These are phyloP conservation scores for Leptographium procerum DNA, from an alignment of 2,329 filamentous ascomycete genomes.

Conservation along the genomic window DNA sequence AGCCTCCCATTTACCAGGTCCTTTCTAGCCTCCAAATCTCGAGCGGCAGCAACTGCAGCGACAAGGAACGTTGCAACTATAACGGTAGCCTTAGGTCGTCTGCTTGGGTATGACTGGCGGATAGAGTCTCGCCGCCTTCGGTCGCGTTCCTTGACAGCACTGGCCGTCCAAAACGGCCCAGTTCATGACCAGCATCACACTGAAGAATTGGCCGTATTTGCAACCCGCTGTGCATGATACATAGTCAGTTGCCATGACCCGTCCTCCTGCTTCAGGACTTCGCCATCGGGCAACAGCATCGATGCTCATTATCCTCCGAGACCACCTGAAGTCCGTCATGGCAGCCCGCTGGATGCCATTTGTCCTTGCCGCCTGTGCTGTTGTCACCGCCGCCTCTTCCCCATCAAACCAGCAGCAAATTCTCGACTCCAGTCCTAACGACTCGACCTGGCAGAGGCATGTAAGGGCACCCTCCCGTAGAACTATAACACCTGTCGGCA, in stretches of 20 bases:
- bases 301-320: background rate
- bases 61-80: no score
- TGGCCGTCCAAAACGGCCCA: background rate
- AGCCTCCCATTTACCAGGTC: background rate
- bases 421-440: constrained; percentile 4
- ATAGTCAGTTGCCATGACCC: background rate
- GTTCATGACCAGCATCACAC: background rate
- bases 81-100: background rate
- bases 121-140: background rate
- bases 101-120: background rate
- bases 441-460: constrained; percentile 25
- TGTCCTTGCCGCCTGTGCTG: background rate
- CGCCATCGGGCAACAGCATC: background rate
- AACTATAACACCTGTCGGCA: constrained; percentile 20
- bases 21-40: background rate
- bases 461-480: constrained; percentile 24
- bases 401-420: constrained; percentile 4
- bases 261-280: no score
- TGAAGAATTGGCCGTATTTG: background rate
- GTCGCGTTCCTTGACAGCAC: background rate
- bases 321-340: background rate
- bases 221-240: background rate
- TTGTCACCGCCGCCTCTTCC: background rate
- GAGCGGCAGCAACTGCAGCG: background rate
- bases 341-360: constrained; percentile 1